A percentile compares a stretch with the other conserved stretches of the same genome.
Evolutionary conservation across 768 basidiomycete genomes (phyloP).

Genomic region (Mrakia blollopis): DNA sequence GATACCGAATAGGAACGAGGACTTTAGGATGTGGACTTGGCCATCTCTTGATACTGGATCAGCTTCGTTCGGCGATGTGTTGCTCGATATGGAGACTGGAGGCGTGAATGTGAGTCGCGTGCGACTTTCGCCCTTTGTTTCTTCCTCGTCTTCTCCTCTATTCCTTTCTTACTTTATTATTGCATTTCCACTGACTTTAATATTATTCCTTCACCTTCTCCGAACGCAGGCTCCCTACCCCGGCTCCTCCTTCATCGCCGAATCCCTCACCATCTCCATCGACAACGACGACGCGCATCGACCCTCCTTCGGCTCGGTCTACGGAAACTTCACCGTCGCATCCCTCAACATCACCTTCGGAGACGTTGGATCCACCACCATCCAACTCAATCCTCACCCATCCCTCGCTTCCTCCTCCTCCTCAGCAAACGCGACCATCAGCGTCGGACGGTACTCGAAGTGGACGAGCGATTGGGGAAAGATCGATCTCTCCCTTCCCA

Average conservation of each 20-base stretch:
- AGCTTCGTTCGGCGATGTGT: not conserved
- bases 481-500: not conserved
- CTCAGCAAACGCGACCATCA: not conserved
- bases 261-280: not conserved
- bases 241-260: not conserved
- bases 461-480: not conserved
- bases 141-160: not conserved
- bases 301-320: not conserved
- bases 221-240: not conserved
- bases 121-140: not conserved
- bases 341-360: constrained; percentile 5
- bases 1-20: not conserved
- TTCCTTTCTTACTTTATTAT: not conserved
- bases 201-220: not conserved
- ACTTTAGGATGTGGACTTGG: not conserved
- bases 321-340: not conserved
- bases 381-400: not conserved
- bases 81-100: not conserved
- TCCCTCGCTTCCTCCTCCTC: not conserved
- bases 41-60: not conserved
- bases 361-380: not conserved
- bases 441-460: not conserved
- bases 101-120: not conserved
- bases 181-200: too few relatives aligned
- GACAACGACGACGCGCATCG: not conserved